These are phyloP conservation scores for Liquidambar formosana DNA, from an alignment of 164 flowering plant species.

Conservation along the genomic window DNA sequence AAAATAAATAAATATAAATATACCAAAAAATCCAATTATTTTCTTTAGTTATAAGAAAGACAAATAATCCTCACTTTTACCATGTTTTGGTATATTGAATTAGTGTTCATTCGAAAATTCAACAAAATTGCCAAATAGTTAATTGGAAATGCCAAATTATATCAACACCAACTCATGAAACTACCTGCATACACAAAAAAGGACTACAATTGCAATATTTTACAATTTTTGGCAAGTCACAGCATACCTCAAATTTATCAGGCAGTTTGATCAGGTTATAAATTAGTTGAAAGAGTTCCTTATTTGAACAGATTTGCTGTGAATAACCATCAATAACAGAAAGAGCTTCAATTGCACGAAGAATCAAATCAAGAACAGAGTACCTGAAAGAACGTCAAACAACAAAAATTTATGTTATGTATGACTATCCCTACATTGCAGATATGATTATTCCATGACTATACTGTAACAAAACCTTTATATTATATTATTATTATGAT, in stretches of 20 bases:
- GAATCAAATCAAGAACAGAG: conserved; percentile 68
- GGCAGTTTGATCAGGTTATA: conserved; percentile 62
- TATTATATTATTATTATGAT: too few relatives aligned
- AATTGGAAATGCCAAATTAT: background rate
- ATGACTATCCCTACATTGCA: background rate
- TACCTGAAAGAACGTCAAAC: conserved; percentile 48
- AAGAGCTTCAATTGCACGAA: conserved; percentile 78
- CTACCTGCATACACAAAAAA: background rate
- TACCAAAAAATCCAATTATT: too few relatives aligned
- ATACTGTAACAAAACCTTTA: too few relatives aligned
- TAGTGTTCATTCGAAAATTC: too few relatives aligned
- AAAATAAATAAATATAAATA: too few relatives aligned
- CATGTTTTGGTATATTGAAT: too few relatives aligned
- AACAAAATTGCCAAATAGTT: background rate
- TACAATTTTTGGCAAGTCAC: background rate
- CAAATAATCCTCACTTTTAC: too few relatives aligned
- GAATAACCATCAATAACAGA: conserved; percentile 61
- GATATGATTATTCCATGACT: too few relatives aligned
- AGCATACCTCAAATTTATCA: conserved; percentile 79
- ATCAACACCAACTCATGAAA: background rate
- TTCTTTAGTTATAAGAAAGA: too few relatives aligned
- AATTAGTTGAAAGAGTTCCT: conserved; percentile 54
- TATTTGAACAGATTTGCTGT: conserved; percentile 53
- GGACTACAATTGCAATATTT: background rate
- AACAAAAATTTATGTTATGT: background rate